phyloP scores from a whole-genome alignment of 2,329 filamentous ascomycete genomes.

The Penicillium rolfsii region DNA sequence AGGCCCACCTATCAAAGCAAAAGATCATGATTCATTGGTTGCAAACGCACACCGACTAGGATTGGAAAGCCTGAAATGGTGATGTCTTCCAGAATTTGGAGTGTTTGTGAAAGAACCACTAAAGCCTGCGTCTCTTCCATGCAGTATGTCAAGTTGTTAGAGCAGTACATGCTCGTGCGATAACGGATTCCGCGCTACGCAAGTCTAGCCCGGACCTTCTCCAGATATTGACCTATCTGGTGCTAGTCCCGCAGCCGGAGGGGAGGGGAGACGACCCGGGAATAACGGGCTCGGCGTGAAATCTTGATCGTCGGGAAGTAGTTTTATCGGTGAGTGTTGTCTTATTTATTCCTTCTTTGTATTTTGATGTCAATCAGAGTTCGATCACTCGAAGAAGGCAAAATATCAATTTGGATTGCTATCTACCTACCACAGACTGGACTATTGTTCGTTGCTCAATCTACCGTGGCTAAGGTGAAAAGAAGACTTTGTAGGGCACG shows the following conservation, averaged over 20 bases:
- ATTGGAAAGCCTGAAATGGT: neutral
- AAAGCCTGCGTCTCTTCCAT: neutral
- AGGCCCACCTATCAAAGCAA: neutral
- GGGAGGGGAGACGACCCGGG: neutral
- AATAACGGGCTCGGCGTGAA: neutral
- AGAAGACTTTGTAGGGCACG: neutral
- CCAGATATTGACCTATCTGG: constrained; percentile 25
- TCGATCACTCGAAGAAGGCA: neutral
- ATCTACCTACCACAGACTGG: neutral
- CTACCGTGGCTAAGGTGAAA: neutral
- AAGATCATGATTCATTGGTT: neutral
- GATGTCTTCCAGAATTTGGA: neutral
- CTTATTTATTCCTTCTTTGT: neutral
- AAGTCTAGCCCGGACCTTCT: constrained; percentile 1
- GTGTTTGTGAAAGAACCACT: neutral
- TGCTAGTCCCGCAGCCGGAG: constrained; percentile 22
- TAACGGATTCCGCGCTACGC: neutral
- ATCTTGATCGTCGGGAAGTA: neutral
- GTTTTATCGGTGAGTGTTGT: neutral
- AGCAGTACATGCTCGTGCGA: neutral
- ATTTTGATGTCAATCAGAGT: neutral
- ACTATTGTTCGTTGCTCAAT: neutral
- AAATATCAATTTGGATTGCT: neutral
- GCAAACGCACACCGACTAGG: neutral
- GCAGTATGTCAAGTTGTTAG: neutral